Base-by-base conservation (phyloP, 371 early-diverging fungal genomes). In the Actinomortierella ambigua region DNA sequence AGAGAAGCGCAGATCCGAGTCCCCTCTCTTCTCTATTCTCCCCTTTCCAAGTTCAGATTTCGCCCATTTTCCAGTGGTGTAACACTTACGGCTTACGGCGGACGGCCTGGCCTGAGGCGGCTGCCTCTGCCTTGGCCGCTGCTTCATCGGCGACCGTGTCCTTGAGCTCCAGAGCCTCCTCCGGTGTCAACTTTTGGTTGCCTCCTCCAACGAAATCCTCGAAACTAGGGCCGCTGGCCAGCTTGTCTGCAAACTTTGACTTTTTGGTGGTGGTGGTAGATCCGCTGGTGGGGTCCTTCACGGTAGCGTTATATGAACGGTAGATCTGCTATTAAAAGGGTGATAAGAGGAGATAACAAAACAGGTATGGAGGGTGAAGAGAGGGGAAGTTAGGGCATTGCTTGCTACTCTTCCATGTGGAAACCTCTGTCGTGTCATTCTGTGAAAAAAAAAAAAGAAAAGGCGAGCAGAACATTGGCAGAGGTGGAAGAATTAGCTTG, bases 151-250 rank as follows among this genome's bases (percentile, higher is more conserved):
- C 69, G 9, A 81, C 82, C 8, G 86, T 82, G 49, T 85, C 82
- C 69, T 82, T 81, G 46, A 89, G 75, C 55, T 87, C 90, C 50
- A 89, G 62, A 20, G 88, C 89, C 69, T 92, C 86, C 20, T 79
- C 82, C 11, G 82, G 78, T 9, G 88, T 82, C 53, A 91, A 60
- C 56, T 85, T 83, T 23, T 82, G 79, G n/a, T 65, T 69, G 41
- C 86, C 84, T n/a, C n/a, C n/a, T 8, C 85, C 76, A 27, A 91
- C 75, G 78, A 92, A 92, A 62, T 92, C 93, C 50, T 84, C 89
- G 53, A 92, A 81, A 18, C 79, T 79, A 9, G 88, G 86, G 68
- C 88, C 90, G 13, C 65, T 69, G 51, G 82, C 80, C 22, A 90
- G 63, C 41, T 82, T 82, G 15, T 79, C 78, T 2, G 82, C 61